Evolutionary conservation across 306 rosid species (phyloP).

Genomic region (Canavalia ensiformis): DNA sequence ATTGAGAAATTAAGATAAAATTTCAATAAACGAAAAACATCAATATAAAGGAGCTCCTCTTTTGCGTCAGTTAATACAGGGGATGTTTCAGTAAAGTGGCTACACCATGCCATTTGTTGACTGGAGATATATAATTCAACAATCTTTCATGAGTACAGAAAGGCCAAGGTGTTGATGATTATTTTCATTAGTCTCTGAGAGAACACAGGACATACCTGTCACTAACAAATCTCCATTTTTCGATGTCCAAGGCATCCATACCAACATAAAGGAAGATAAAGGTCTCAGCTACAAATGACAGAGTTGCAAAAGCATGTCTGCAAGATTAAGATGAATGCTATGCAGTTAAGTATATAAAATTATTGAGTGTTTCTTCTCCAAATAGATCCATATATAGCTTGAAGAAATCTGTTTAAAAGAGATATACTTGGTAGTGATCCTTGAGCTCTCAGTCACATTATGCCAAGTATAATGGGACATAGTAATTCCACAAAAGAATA

Average conservation of each 20-base stretch:
- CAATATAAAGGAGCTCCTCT: not conserved
- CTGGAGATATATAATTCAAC: not conserved
- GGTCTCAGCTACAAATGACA: constrained; percentile 89
- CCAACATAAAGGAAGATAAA: constrained; percentile 98
- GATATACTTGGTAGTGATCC: constrained; percentile 89
- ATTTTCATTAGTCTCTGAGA: not conserved
- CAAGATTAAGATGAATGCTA: constrained; percentile 28
- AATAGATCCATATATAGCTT: constrained; percentile 39
- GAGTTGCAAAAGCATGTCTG: constrained; percentile 96
- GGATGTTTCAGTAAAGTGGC: constrained; percentile 16
- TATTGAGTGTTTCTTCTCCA: constrained; percentile 4
- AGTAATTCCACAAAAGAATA: constrained; percentile 97
- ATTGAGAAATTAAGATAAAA: not conserved
- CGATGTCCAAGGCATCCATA: constrained; percentile 99
- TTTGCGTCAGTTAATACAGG: not conserved
- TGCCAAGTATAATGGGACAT: constrained; percentile 99
- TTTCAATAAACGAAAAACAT: not conserved
- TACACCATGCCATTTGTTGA: constrained; percentile 13
- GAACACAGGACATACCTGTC: constrained; percentile 70
- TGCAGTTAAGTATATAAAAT: constrained; percentile 39
- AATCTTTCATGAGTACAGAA: constrained; percentile 14
- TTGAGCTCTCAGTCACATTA: constrained; percentile 94
- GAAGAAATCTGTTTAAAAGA: constrained; percentile 42
- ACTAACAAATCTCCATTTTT: constrained; percentile 93
- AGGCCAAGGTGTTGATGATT: constrained; percentile 7